These are phyloP conservation scores for Hortaea werneckii DNA, from an alignment of 2,329 filamentous ascomycete species.

Conservation along the genomic window DNA sequence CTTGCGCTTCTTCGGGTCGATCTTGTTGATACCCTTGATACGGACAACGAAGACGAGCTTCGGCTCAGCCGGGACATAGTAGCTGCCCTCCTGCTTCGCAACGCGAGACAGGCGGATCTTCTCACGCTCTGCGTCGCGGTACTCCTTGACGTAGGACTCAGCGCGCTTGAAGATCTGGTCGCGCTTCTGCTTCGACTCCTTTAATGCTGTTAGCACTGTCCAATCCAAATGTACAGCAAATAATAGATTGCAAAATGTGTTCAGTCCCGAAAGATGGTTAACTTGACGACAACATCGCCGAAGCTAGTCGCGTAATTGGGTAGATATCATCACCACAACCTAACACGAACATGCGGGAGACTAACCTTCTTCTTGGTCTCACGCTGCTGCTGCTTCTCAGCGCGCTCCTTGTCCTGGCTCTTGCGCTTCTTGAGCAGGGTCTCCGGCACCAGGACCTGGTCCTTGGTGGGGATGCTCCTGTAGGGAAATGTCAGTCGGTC, in stretches of 20 bases:
- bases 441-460: conserved; percentile 96
- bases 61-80: conserved; percentile 88
- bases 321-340: conserved; percentile 74
- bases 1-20: conserved; percentile 99
- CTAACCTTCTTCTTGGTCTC: conserved; percentile 74
- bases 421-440: conserved; percentile 99
- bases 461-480: conserved; percentile 85
- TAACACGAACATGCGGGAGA: conserved; percentile 22
- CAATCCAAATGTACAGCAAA: background rate
- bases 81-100: conserved; percentile 83
- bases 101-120: conserved; percentile 86
- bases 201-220: conserved; percentile 28
- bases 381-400: conserved; percentile 54
- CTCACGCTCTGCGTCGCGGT: conserved; percentile 96
- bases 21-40: conserved; percentile 99
- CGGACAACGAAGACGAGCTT: conserved; percentile 97
- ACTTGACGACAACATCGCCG: conserved; percentile 92
- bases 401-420: conserved; percentile 97
- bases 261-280: conserved; percentile 99
- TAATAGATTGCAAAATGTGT: conserved; percentile 5
- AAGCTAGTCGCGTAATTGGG: conserved; percentile 77
- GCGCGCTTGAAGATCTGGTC: conserved; percentile 99
- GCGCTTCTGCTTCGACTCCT: conserved; percentile 99
- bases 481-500: conserved; percentile 52
- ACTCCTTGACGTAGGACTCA: conserved; percentile 99